Evolutionary conservation across 768 basidiomycete species (phyloP).

Genomic region (Saitozyma podzolica): DNA sequence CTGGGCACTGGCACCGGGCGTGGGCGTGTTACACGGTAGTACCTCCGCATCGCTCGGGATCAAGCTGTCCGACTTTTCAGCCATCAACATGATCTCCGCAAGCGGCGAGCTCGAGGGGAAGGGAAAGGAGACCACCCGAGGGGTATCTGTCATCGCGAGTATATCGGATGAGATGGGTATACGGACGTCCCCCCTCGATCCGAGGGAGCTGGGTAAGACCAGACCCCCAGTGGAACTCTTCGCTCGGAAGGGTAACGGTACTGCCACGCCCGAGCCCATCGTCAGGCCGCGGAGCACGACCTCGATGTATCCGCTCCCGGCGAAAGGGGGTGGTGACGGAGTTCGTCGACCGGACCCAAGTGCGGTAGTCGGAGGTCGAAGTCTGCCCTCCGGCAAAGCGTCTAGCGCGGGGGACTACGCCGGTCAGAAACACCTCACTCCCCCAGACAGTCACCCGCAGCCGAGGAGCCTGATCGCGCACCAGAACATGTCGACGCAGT

Average conservation of each 20-base stretch:
- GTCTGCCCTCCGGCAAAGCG: too few relatives aligned
- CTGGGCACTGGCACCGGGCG: slow-evolving; percentile 42
- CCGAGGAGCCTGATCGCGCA: not conserved
- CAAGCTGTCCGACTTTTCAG: slow-evolving; percentile 41
- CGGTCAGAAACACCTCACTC: slow-evolving; percentile 8
- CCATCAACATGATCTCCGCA: slow-evolving; percentile 25
- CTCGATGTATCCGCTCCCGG: not conserved
- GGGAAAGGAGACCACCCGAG: not conserved
- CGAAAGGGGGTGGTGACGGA: too few relatives aligned
- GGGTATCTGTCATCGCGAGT: not conserved
- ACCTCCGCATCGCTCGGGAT: slow-evolving; percentile 39
- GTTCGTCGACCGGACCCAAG: too few relatives aligned
- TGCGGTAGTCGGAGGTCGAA: too few relatives aligned
- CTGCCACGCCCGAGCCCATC: not conserved
- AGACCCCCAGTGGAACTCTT: slow-evolving; percentile 2
- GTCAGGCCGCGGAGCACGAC: not conserved
- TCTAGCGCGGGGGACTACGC: not conserved
- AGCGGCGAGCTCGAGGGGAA: not conserved
- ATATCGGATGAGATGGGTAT: slow-evolving; percentile 2
- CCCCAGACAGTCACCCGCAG: not conserved
- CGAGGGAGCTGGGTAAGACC: slow-evolving; percentile 3
- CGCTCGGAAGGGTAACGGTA: not conserved
- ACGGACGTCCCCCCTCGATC: slow-evolving; percentile 9
- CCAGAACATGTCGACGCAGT: not conserved
- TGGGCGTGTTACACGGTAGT: slow-evolving; percentile 35